A percentile compares a stretch with the other conserved stretches of the same genome.
These are phyloP conservation scores for Mycosarcoma maydis DNA, from an alignment of 1,284 basidiomycete genomes.

Conservation along the genomic window DNA sequence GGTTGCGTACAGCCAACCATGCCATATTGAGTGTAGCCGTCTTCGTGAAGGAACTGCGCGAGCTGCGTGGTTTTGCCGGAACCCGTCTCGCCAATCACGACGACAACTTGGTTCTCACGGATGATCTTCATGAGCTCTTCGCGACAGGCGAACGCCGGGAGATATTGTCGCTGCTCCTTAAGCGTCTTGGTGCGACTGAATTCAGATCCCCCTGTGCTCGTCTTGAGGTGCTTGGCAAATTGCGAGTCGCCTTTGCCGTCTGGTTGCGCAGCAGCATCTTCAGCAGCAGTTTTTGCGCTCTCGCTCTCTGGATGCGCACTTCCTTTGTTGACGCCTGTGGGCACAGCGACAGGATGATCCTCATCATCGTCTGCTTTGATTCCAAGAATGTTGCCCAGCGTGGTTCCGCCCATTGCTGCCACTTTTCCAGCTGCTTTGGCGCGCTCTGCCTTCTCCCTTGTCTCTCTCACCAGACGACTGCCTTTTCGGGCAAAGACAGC, in stretches of 20 bases:
- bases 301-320: background rate
- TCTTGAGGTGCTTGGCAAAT: slow-evolving; percentile 85
- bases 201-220: slow-evolving; percentile 77
- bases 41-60: slow-evolving; percentile 91
- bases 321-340: background rate
- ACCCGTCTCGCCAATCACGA: slow-evolving; percentile 95
- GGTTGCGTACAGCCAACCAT: slow-evolving; percentile 96
- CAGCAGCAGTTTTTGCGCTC: background rate
- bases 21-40: slow-evolving; percentile 88
- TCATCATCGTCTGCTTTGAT: slow-evolving; percentile 87
- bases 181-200: slow-evolving; percentile 86
- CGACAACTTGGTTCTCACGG: slow-evolving; percentile 91
- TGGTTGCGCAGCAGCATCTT: slow-evolving; percentile 69
- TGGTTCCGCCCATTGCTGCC: slow-evolving; percentile 88
- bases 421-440: slow-evolving; percentile 81
- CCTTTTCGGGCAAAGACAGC: slow-evolving; percentile 96
- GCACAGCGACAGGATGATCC: slow-evolving; percentile 11
- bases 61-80: slow-evolving; percentile 95
- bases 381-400: slow-evolving; percentile 95
- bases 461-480: slow-evolving; percentile 89
- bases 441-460: slow-evolving; percentile 92
- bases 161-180: slow-evolving; percentile 93
- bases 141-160: slow-evolving; percentile 96
- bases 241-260: slow-evolving; percentile 94
- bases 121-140: slow-evolving; percentile 90